Evolutionary conservation across 78 protist species (phyloP), one percentile per base, ranked within the genome.

Genomic region (Acrasis kona): DNA sequence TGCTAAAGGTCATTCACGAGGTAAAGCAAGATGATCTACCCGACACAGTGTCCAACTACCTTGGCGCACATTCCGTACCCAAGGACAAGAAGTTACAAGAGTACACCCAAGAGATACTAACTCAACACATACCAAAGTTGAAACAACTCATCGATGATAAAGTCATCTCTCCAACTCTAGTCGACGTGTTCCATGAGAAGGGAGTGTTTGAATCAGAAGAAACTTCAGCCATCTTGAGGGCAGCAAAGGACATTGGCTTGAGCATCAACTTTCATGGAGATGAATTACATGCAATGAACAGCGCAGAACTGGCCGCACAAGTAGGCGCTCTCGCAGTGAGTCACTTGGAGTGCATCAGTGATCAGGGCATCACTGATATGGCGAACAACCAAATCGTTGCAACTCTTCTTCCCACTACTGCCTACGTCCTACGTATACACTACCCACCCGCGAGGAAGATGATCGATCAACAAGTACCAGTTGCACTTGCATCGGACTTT

Each of bases 31-130:
- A 29, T 29, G 88, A 61, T n/a, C 8, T 61, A 3, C 35, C 38
- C 29, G 86, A 76, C 5, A 57, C 87, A 7, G 87, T 81, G 4
- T 28, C 30, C 39, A 92, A 92, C 32, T 92, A 73, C 57, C 66
- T 89, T 5, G 95, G 95, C 50, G 96, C 89, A 2, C 96, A 92
- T 69, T 70, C 96, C 30, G 77, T 84, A 27, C 95, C 92, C 28
- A 50, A 76, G 76, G 92, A 86, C 7, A 58, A 28, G 27, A 81
- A 80, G 7, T 84, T 85, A 0, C 42, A 12, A 0, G 82, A 81
- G 35, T 79, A 78, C 28, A 78, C 91, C 8, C 19, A 81, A 0
- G 86, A 80, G 29, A 79, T 92, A 19, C 72, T 92, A 8, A 39
- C 80, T 4, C 64, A 35, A 29, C 87, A 81, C 76, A 31, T 92